Conservation (phyloP, 495 filamentous ascomycete species). For the Hypoxylon perforatum region DNA sequence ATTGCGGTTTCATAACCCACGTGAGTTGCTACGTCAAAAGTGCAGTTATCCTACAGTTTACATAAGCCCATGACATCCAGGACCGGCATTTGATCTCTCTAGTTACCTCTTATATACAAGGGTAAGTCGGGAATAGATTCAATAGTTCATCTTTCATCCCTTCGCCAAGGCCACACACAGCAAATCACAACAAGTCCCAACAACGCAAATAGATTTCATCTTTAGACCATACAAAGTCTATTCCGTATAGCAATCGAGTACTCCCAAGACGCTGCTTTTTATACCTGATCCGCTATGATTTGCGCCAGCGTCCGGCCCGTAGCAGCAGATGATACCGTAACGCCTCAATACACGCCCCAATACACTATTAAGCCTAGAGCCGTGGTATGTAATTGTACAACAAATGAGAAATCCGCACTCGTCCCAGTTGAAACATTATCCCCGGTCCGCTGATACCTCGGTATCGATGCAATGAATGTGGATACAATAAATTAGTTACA, state of each 20-base stretch:
- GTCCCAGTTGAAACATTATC: background rate
- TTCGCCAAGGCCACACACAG: too few species aligned
- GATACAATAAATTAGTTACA: conserved; percentile 1
- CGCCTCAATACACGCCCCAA: background rate
- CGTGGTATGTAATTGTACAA: background rate
- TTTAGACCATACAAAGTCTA: too few species aligned
- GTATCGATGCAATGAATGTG: conserved; percentile 20
- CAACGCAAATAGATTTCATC: too few species aligned
- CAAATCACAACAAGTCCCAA: too few species aligned
- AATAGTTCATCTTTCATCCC: too few species aligned
- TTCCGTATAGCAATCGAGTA: background rate
- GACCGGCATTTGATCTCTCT: too few species aligned
- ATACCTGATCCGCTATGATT: conserved; percentile 14
- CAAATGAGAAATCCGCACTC: conserved; percentile 12
- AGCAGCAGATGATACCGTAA: conserved; percentile 18
- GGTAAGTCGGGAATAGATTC: too few species aligned
- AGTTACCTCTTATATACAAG: too few species aligned
- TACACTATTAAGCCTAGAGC: conserved; percentile 11
- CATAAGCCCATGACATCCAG: background rate
- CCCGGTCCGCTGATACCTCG: background rate
- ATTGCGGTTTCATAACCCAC: conserved; percentile 30
- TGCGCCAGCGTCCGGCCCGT: background rate
- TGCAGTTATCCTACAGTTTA: background rate
- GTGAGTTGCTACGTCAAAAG: conserved; percentile 28
- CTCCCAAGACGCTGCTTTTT: conserved; percentile 12